phyloP scores from a whole-genome alignment of 352 stramenopile species.

The Blastocystis sp. region DNA sequence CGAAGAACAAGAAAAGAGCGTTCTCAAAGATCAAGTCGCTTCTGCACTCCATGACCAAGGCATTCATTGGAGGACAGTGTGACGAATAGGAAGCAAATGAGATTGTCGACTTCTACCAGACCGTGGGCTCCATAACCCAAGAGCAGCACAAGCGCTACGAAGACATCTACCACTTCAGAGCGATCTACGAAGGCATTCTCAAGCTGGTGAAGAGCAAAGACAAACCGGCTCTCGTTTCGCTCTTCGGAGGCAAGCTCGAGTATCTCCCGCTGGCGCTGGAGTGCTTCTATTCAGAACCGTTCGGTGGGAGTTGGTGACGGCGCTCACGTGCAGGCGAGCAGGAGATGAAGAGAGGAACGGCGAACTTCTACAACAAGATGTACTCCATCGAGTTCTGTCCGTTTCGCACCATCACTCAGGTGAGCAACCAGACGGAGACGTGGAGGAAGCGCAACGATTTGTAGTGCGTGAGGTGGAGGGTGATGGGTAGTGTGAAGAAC shows the following conservation, averaged over 20 bases:
- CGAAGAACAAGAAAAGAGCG: not conserved
- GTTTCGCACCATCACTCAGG: slow-evolving; percentile 26
- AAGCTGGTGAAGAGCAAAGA: slow-evolving; percentile 6
- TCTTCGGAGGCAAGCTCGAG: slow-evolving; percentile 30
- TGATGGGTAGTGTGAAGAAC: slow-evolving; percentile 19
- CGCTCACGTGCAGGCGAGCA: slow-evolving; percentile 42
- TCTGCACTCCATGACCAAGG: slow-evolving; percentile 4
- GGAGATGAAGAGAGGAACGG: slow-evolving; percentile 39
- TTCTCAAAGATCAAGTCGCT: slow-evolving; percentile 4
- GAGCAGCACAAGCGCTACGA: slow-evolving; percentile 36
- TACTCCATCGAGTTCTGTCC: slow-evolving; percentile 69
- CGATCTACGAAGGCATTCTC: not conserved
- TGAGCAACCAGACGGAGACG: slow-evolving; percentile 53
- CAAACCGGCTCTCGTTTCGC: not conserved
- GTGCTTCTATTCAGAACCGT: slow-evolving; percentile 41
- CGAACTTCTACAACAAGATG: slow-evolving; percentile 50
- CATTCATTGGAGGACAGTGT: not conserved
- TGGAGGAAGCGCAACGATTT: slow-evolving; percentile 58
- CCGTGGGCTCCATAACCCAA: not conserved
- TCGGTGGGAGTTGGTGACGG: not conserved
- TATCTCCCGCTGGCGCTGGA: slow-evolving; percentile 17
- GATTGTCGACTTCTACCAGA: not conserved
- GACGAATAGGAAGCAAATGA: not conserved
- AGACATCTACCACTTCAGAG: slow-evolving; percentile 11
- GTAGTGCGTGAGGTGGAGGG: not conserved